Conservation (phyloP, 148 eudicot species). For the Arctostaphylos glauca region DNA sequence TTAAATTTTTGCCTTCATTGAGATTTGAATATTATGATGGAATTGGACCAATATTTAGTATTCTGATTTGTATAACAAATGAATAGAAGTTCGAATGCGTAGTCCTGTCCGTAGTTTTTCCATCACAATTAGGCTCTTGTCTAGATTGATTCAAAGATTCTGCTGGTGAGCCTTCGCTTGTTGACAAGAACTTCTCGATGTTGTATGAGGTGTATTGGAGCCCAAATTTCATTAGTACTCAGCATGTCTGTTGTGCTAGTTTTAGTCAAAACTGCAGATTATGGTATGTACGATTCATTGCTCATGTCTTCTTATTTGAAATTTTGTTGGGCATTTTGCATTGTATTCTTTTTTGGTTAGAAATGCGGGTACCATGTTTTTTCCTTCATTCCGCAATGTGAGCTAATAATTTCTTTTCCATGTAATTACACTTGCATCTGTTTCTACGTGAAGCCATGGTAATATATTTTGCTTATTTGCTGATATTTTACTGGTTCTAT, state of each 20-base stretch:
- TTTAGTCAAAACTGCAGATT: background rate
- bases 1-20: background rate
- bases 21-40: background rate
- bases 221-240: background rate
- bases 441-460: background rate
- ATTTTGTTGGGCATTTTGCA: background rate
- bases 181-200: background rate
- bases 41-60: background rate
- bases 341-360: background rate
- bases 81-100: background rate
- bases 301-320: background rate
- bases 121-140: background rate
- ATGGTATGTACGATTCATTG: background rate
- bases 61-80: background rate
- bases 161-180: background rate
- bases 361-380: background rate
- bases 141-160: background rate
- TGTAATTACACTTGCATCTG: background rate
- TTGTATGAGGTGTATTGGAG: background rate
- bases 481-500: background rate
- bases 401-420: background rate
- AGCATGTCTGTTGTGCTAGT: background rate
- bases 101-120: background rate
- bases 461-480: background rate
- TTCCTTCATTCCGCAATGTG: background rate